Evolutionary conservation across 2,329 filamentous ascomycete species (phyloP).

Genomic region (Neonectria punicea): DNA sequence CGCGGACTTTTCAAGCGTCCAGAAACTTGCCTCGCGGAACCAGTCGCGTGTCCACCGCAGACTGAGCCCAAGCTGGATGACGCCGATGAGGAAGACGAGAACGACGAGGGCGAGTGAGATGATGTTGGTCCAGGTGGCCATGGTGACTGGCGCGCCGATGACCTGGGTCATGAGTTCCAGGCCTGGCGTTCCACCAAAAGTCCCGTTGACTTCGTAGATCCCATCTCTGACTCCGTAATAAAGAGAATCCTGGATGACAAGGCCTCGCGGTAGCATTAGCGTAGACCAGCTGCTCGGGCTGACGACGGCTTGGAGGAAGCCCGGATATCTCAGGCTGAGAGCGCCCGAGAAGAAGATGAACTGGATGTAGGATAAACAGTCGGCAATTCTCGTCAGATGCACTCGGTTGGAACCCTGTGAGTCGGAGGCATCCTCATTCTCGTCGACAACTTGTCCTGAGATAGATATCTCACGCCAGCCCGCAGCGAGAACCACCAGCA

Average conservation of each 20-base stretch:
- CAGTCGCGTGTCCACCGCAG: slow-evolving; percentile 50
- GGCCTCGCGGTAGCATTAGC: slow-evolving; percentile 65
- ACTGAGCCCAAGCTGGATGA: slow-evolving; percentile 54
- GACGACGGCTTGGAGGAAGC: slow-evolving; percentile 77
- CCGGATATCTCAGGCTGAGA: slow-evolving; percentile 77
- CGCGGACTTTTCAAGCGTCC: slow-evolving; percentile 22
- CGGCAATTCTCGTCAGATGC: slow-evolving; percentile 40
- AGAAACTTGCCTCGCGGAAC: slow-evolving; percentile 22
- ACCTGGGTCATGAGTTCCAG: slow-evolving; percentile 74
- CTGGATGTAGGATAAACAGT: slow-evolving; percentile 81
- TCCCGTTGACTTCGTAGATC: slow-evolving; percentile 74
- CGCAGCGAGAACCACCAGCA: slow-evolving; percentile 31
- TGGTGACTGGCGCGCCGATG: slow-evolving; percentile 70
- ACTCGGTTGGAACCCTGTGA: slow-evolving; percentile 12
- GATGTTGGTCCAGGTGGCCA: slow-evolving; percentile 76
- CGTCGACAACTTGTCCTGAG: slow-evolving; percentile 20
- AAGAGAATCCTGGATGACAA: slow-evolving; percentile 32
- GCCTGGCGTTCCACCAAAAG: slow-evolving; percentile 64
- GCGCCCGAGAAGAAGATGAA: slow-evolving; percentile 77
- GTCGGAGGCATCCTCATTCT: slow-evolving; percentile 12
- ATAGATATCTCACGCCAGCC: slow-evolving; percentile 28
- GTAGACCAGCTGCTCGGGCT: slow-evolving; percentile 75
- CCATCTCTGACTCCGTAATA: slow-evolving; percentile 57
- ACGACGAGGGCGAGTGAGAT: slow-evolving; percentile 70
- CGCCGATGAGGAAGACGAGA: slow-evolving; percentile 67